Percentiles rank a stretch among this genome's conserved stretches.
Evolutionary conservation across 805 yeast species (phyloP).

Genomic region (Barnettozyma botsteinii): DNA sequence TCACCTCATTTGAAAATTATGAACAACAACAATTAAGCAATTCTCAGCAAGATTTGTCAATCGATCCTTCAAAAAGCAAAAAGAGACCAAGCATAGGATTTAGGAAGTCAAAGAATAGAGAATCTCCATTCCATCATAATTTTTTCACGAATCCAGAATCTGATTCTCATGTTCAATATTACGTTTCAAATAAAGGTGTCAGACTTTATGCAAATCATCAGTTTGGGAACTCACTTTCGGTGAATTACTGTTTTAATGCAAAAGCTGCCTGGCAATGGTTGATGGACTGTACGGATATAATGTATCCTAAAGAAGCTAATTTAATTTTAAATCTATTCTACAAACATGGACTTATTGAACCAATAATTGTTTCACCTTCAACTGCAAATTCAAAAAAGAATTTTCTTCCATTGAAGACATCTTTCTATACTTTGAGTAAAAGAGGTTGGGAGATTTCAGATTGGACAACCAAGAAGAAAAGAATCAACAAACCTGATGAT

Average conservation of each 20-base stretch:
- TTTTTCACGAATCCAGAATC: conserved; percentile 88
- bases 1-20: conserved; percentile 7
- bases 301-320: conserved; percentile 46
- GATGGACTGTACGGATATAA: conserved; percentile 79
- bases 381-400: conserved; percentile 24
- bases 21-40: conserved; percentile 1
- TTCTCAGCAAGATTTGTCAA: background rate
- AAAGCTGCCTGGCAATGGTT: conserved; percentile 83
- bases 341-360: conserved; percentile 40
- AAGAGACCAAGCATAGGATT: background rate
- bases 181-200: conserved; percentile 59
- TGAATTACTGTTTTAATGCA: conserved; percentile 59
- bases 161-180: conserved; percentile 75
- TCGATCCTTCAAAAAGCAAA: background rate
- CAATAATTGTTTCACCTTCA: conserved; percentile 35
- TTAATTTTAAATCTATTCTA: conserved; percentile 47
- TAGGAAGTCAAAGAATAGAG: conserved; percentile 18
- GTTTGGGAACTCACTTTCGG: conserved; percentile 25
- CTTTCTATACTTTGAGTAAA: conserved; percentile 38
- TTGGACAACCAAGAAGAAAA: conserved; percentile 26
- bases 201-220: conserved; percentile 45
- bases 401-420: conserved; percentile 32
- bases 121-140: conserved; percentile 66
- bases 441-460: conserved; percentile 35
- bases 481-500: conserved; percentile 13